Evolutionary conservation across 192 early-diverging fungal species (phyloP).

Genomic region (Backusella morwellensis): DNA sequence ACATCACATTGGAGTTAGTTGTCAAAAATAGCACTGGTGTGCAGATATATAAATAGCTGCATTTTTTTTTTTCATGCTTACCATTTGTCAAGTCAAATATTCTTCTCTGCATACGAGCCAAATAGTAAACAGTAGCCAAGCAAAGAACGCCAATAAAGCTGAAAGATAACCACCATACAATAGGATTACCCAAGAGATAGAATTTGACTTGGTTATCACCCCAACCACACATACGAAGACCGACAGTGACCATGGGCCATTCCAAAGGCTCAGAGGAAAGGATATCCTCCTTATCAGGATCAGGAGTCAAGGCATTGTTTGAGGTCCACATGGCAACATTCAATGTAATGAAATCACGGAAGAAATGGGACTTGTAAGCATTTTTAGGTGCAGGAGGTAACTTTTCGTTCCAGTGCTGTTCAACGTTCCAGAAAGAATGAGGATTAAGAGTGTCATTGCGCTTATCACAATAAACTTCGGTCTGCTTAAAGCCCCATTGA

Average conservation of each 20-base stretch:
- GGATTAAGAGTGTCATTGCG: slow-evolving; percentile 53
- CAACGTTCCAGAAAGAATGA: slow-evolving; percentile 89
- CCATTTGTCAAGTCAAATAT: slow-evolving; percentile 49
- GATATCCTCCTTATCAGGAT: slow-evolving; percentile 88
- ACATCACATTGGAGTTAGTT: not conserved
- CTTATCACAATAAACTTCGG: slow-evolving; percentile 87
- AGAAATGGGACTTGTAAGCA: slow-evolving; percentile 75
- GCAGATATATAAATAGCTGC: not conserved
- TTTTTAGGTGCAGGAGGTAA: slow-evolving; percentile 60
- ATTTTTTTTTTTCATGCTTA: slow-evolving; percentile 30
- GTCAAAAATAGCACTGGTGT: not conserved
- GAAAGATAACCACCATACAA: slow-evolving; percentile 85
- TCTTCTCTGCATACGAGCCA: slow-evolving; percentile 63
- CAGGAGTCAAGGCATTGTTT: slow-evolving; percentile 94
- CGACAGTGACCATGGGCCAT: slow-evolving; percentile 87
- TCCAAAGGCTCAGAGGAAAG: slow-evolving; percentile 83
- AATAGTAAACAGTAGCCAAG: slow-evolving; percentile 34
- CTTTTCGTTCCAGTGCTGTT: slow-evolving; percentile 77
- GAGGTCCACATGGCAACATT: slow-evolving; percentile 95
- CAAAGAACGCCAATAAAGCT: slow-evolving; percentile 47
- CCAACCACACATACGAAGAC: slow-evolving; percentile 94
- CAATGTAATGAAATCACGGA: slow-evolving; percentile 84
- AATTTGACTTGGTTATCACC: slow-evolving; percentile 82
- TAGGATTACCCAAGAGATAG: slow-evolving; percentile 91
- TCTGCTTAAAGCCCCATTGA: slow-evolving; percentile 96